Conservation (phyloP, 2,329 filamentous ascomycete genomes). For the Periconia digitata region DNA sequence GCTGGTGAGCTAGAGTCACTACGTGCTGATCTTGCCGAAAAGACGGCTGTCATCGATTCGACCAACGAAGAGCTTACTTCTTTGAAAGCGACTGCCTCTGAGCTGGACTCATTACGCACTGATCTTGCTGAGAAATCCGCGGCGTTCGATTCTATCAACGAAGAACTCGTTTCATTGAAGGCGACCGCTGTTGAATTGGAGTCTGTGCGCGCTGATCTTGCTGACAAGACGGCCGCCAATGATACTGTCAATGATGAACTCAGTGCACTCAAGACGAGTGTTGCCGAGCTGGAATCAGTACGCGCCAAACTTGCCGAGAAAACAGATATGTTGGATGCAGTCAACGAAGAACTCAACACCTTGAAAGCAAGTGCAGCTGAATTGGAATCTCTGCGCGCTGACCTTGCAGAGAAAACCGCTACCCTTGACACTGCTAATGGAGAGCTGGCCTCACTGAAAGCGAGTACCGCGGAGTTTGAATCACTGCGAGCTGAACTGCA, state of each 20-base stretch:
- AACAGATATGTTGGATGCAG: conserved; percentile 20
- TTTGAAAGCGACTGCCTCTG: conserved; percentile 24
- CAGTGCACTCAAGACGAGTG: conserved; percentile 19
- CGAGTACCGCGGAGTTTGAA: no score
- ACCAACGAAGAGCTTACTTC: conserved; percentile 20
- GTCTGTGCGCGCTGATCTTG: no score
- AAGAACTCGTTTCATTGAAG: conserved; percentile 21
- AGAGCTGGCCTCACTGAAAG: conserved; percentile 20
- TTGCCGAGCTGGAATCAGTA: no score
- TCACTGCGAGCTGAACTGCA: conserved; percentile 39
- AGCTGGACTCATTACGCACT: no score
- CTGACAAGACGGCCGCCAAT: conserved; percentile 23
- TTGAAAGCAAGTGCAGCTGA: conserved; percentile 17
- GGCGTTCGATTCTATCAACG: conserved; percentile 21
- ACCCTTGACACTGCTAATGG: conserved; percentile 23
- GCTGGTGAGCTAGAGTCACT: no score
- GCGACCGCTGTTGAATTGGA: conserved; percentile 26
- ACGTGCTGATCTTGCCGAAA: no score
- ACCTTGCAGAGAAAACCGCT: conserved; percentile 19
- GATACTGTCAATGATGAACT: conserved; percentile 25
- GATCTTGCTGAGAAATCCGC: conserved; percentile 20
- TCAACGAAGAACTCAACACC: conserved; percentile 20
- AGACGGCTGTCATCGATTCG: conserved; percentile 21
- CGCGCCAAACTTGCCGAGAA: conserved; percentile 24
- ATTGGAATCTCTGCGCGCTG: not conserved